phyloP scores from a whole-genome alignment of 2,329 filamentous ascomycete genomes.

The Sphaerostilbella broomeana region DNA sequence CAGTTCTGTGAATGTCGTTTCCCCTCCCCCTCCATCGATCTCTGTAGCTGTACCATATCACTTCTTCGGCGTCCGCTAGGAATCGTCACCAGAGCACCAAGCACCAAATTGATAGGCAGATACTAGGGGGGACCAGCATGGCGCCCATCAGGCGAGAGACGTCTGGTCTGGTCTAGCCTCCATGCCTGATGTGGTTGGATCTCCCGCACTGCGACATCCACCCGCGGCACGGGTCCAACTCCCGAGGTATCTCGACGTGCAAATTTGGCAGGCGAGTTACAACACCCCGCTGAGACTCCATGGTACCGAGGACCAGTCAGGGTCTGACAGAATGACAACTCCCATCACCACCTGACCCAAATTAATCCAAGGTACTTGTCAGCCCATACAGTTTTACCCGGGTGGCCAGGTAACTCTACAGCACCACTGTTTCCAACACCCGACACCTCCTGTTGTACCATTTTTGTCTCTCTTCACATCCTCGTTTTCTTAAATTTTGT shows the following conservation, averaged over 20 bases:
- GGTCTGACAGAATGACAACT: constrained; percentile 6
- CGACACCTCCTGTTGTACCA: constrained; percentile 8
- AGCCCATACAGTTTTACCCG: background rate
- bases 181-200: constrained; percentile 14
- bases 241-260: constrained; percentile 4
- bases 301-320: constrained; percentile 9
- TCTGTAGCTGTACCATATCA: constrained; percentile 14
- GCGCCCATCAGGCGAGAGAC: constrained; percentile 16
- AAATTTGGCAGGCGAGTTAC: constrained; percentile 11
- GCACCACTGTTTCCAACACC: background rate
- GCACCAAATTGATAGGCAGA: constrained; percentile 15
- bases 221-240: constrained; percentile 4
- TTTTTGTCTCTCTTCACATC: constrained; percentile 3
- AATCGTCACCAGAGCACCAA: constrained; percentile 17
- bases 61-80: constrained; percentile 12
- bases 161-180: constrained; percentile 6
- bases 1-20: constrained; percentile 5
- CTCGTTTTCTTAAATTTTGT: no score
- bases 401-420: background rate
- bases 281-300: background rate
- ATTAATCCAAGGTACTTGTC: constrained; percentile 9
- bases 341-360: constrained; percentile 9
- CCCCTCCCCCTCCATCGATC: constrained; percentile 9
- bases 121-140: constrained; percentile 6
- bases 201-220: constrained; percentile 9